phyloP scores from a whole-genome alignment of 2,329 filamentous ascomycete species.

The Colletotrichum lindemuthianum region DNA sequence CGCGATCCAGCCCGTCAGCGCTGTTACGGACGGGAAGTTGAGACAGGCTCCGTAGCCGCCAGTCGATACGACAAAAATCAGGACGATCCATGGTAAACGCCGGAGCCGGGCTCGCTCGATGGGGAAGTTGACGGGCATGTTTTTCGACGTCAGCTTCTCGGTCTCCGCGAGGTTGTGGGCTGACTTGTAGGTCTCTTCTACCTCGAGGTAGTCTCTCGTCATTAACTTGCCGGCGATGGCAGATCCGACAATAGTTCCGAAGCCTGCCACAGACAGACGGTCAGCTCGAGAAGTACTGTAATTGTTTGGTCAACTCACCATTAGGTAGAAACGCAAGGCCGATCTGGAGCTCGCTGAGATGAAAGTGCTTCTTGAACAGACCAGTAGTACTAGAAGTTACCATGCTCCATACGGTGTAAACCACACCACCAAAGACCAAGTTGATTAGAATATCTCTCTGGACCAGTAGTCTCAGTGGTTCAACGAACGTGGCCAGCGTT shows the following conservation, averaged over 20 bases:
- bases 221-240: slow-evolving; percentile 53
- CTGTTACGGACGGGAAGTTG: slow-evolving; percentile 25
- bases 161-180: slow-evolving; percentile 28
- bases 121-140: slow-evolving; percentile 49
- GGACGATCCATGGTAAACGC: slow-evolving; percentile 50
- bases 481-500: slow-evolving; percentile 44
- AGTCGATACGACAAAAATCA: slow-evolving; percentile 46
- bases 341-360: slow-evolving; percentile 39
- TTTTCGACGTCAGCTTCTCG: slow-evolving; percentile 42
- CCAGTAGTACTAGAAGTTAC: slow-evolving; percentile 54
- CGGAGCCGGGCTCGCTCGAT: slow-evolving; percentile 53
- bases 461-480: slow-evolving; percentile 49
- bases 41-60: slow-evolving; percentile 49
- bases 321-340: slow-evolving; percentile 43
- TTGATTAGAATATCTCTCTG: slow-evolving; percentile 56
- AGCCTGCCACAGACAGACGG: slow-evolving; percentile 22
- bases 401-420: slow-evolving; percentile 57
- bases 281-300: neutral
- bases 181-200: slow-evolving; percentile 39
- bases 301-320: slow-evolving; percentile 33
- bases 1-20: slow-evolving; percentile 39
- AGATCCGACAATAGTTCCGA: slow-evolving; percentile 55
- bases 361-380: slow-evolving; percentile 45
- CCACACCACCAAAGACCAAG: slow-evolving; percentile 51
- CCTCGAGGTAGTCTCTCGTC: slow-evolving; percentile 44